These are phyloP conservation scores for Yueomyces sinensis DNA, from an alignment of 805 yeast genomes.

Conservation along the genomic window DNA sequence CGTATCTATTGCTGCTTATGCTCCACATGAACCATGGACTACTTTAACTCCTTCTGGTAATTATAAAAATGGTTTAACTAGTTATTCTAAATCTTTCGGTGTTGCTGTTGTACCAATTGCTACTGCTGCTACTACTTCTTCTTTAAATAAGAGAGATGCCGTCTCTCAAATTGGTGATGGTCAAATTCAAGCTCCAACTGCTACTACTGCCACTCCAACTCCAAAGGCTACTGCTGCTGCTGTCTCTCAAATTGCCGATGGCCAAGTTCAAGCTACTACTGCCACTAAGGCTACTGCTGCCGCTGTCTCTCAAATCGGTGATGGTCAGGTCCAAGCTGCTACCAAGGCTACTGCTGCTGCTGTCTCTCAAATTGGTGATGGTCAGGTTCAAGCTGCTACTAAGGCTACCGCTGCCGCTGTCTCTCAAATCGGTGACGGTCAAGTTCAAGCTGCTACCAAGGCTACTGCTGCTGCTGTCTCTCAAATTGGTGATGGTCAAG, in stretches of 20 bases:
- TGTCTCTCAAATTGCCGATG: constrained; percentile 35
- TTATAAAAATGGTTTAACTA: constrained; percentile 41
- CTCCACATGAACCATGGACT: constrained; percentile 35
- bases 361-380: constrained; percentile 29
- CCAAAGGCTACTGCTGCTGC: constrained; percentile 22
- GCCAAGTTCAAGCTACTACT: constrained; percentile 33
- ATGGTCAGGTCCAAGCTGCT: constrained; percentile 18
- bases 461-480: constrained; percentile 17
- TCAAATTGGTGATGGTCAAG: constrained; percentile 12
- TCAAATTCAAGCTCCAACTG: constrained; percentile 26
- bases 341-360: constrained; percentile 20
- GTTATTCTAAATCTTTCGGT: constrained; percentile 47
- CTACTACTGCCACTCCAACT: constrained; percentile 17
- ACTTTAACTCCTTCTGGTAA: constrained; percentile 54
- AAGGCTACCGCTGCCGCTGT: constrained; percentile 18
- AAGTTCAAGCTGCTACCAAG: constrained; percentile 13
- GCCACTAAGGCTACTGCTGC: constrained; percentile 15
- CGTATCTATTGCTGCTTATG: constrained; percentile 9
- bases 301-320: constrained; percentile 34
- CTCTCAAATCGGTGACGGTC: constrained; percentile 14
- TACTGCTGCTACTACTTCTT: constrained; percentile 18
- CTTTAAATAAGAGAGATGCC: constrained; percentile 12
- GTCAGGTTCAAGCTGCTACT: constrained; percentile 26
- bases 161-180: constrained; percentile 30
- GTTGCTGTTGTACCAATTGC: constrained; percentile 47